phyloP scores from a whole-genome alignment of 345 rosid genomes.

The Cardamine resedifolia region DNA sequence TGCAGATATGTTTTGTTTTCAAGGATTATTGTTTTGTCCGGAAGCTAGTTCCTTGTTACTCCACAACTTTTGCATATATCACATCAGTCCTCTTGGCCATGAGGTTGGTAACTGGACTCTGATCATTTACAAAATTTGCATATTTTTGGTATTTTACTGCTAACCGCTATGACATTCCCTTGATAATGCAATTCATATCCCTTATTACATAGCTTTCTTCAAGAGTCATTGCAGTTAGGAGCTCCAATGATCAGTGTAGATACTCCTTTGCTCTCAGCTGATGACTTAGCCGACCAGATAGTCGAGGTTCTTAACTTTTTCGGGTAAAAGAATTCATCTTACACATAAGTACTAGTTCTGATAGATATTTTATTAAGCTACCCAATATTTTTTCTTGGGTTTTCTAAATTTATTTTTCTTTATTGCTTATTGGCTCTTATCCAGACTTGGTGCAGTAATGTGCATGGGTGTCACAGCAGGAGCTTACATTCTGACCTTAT shows the following conservation, averaged over 20 bases:
- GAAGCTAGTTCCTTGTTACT: constrained; percentile 90
- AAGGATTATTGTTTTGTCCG: constrained; percentile 84
- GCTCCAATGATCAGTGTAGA: constrained; percentile 61
- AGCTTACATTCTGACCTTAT: constrained; percentile 86
- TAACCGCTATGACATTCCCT: neutral
- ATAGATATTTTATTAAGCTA: neutral
- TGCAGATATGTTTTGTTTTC: constrained; percentile 87
- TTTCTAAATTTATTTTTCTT: constrained; percentile 1
- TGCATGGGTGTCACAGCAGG: constrained; percentile 99
- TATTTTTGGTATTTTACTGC: neutral
- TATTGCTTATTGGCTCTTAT: constrained; percentile 15
- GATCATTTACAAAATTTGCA: neutral
- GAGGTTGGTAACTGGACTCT: constrained; percentile 67
- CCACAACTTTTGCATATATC: constrained; percentile 95
- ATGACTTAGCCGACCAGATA: constrained; percentile 94
- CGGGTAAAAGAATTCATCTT: constrained; percentile 54
- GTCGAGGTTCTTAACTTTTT: constrained; percentile 89
- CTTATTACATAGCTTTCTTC: constrained; percentile 57
- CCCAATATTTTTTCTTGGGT: neutral
- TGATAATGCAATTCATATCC: constrained; percentile 41
- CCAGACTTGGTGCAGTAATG: constrained; percentile 93
- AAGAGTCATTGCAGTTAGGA: constrained; percentile 92
- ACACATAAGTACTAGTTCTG: neutral
- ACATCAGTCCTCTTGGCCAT: constrained; percentile 94
- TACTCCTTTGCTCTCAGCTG: constrained; percentile 71